These are phyloP conservation scores for Scheffersomyces ergatensis DNA, from an alignment of 805 yeast genomes.

Conservation along the genomic window DNA sequence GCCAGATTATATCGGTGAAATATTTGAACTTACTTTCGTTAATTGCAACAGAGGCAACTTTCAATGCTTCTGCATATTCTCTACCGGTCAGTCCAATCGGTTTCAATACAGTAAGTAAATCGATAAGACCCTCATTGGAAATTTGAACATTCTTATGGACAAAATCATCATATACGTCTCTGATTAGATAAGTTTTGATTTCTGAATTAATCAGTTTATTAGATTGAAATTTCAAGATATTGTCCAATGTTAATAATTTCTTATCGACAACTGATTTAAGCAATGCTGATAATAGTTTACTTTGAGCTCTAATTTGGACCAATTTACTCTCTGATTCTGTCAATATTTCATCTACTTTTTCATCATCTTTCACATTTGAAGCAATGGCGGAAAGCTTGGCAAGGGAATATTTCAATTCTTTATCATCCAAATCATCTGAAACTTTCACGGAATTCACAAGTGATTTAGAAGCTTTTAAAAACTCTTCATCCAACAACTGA, in stretches of 20 bases:
- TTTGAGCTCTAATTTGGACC: conserved; percentile 49
- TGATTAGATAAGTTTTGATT: not conserved
- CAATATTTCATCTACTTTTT: conserved; percentile 22
- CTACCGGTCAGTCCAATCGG: conserved; percentile 14
- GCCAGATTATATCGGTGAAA: conserved; percentile 46
- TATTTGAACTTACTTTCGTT: conserved; percentile 21
- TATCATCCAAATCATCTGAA: conserved; percentile 44
- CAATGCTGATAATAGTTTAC: conserved; percentile 21
- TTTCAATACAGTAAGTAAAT: conserved; percentile 47
- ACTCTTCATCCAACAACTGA: conserved; percentile 52
- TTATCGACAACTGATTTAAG: conserved; percentile 12
- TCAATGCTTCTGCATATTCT: conserved; percentile 46
- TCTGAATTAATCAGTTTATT: not conserved
- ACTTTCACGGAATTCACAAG: conserved; percentile 35
- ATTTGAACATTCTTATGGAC: conserved; percentile 35
- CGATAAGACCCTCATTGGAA: conserved; percentile 45
- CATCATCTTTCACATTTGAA: conserved; percentile 14
- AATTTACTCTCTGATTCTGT: conserved; percentile 50
- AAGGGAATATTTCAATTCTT: conserved; percentile 59
- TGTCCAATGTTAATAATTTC: conserved; percentile 1
- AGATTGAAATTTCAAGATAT: not conserved
- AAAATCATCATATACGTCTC: conserved; percentile 24
- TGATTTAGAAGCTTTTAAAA: conserved; percentile 46
- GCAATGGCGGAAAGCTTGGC: conserved; percentile 69
- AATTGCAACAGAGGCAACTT: conserved; percentile 41